Conservation (phyloP, 2,329 filamentous ascomycete genomes). For the Ampelomyces quisqualis region DNA sequence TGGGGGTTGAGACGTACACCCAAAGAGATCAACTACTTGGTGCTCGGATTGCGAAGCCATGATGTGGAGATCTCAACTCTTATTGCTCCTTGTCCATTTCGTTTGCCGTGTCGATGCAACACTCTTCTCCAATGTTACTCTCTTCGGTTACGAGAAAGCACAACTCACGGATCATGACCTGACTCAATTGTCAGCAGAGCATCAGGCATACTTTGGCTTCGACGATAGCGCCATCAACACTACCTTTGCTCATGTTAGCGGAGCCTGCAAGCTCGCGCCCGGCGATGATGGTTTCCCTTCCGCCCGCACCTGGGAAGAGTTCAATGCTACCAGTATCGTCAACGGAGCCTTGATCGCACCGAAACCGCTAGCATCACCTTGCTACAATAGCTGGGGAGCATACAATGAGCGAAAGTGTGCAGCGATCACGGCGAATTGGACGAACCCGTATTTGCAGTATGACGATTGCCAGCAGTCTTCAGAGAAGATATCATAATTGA, state of each 20-base stretch:
- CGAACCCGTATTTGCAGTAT: constrained; percentile 8
- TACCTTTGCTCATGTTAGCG: neutral
- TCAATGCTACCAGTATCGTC: neutral
- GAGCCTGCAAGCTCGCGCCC: neutral
- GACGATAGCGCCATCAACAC: constrained; percentile 8
- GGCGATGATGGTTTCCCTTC: neutral
- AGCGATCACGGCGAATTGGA: constrained; percentile 5
- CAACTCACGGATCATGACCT: constrained; percentile 9
- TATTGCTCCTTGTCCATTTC: neutral
- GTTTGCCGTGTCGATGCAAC: neutral
- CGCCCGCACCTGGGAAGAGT: neutral
- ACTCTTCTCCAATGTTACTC: neutral
- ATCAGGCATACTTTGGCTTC: constrained; percentile 11
- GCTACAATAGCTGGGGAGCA: constrained; percentile 6
- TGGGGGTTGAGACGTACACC: neutral
- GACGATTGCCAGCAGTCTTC: neutral
- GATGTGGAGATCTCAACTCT: neutral
- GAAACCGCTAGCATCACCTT: neutral
- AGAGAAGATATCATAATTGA: neutral
- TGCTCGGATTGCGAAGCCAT: too few relatives aligned
- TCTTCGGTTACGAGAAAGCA: constrained; percentile 11
- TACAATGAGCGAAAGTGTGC: constrained; percentile 10
- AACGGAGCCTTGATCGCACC: neutral
- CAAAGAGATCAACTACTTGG: too few relatives aligned
- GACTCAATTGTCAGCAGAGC: constrained; percentile 1